Evolutionary conservation across 257 asterid genomes (phyloP).

Genomic region (Marsdenia floribunda): DNA sequence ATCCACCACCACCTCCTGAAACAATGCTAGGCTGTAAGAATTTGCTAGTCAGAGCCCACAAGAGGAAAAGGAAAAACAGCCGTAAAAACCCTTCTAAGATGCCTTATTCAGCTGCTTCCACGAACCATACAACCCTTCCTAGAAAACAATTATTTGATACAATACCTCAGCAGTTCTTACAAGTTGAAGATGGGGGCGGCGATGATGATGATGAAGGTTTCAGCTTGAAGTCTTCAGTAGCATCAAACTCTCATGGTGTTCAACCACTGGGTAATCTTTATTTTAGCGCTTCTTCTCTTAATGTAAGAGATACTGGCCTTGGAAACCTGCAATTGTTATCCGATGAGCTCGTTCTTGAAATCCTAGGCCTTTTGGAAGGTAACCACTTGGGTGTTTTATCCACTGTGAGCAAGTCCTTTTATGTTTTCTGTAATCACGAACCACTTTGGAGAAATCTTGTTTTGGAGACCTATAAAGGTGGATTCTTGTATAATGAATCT

Average conservation of each 20-base stretch:
- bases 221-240: slow-evolving; percentile 56
- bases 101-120: slow-evolving; percentile 17
- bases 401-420: slow-evolving; percentile 80
- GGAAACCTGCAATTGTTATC: slow-evolving; percentile 66
- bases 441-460: slow-evolving; percentile 93
- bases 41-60: slow-evolving; percentile 31
- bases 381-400: slow-evolving; percentile 64
- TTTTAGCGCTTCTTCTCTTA: slow-evolving; percentile 46
- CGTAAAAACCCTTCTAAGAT: slow-evolving; percentile 19
- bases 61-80: slow-evolving; percentile 30
- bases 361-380: slow-evolving; percentile 65
- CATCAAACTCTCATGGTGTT: slow-evolving; percentile 63
- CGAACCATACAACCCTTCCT: slow-evolving; percentile 16
- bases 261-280: slow-evolving; percentile 89
- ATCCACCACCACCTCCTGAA: slow-evolving; percentile 6
- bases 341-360: slow-evolving; percentile 86
- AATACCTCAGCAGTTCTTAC: slow-evolving; percentile 13
- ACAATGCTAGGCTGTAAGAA: slow-evolving; percentile 49
- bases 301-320: slow-evolving; percentile 74
- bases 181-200: slow-evolving; percentile 26
- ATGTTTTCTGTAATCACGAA: slow-evolving; percentile 84
- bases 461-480: slow-evolving; percentile 47
- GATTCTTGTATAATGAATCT: slow-evolving; percentile 52
- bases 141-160: slow-evolving; percentile 23
- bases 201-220: slow-evolving; percentile 47